Base-by-base conservation (phyloP, 352 stramenopile species). In the Pythium aphanidermatum region DNA sequence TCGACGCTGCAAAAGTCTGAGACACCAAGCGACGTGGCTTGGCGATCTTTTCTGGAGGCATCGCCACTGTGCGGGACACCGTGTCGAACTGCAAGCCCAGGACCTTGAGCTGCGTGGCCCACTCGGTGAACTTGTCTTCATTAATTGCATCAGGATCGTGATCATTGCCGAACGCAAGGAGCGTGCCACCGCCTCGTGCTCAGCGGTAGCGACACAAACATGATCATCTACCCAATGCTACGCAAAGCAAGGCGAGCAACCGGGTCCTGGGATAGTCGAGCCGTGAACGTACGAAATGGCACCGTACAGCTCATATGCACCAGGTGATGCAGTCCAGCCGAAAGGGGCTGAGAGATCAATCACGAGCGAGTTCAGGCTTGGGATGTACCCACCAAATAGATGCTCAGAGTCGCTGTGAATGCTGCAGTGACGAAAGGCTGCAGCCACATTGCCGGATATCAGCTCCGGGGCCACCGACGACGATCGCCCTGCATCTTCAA, bases 211-310 rank as follows among this genome's bases (percentile, higher is more conserved):
- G 14, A 62, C 60, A 14, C 43, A 54, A 2, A 65, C 36, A 39
- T 60, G 60, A 43, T 60, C 58, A 16, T 62, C 51, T 0, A 68
- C 49, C 35, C 49, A 60, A 26, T 58, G 46, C 25, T 62, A 68
- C 2, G 34, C 35, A 24, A 51, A 60, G 4, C 23, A 20, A 26
- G 28, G n/a, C 5, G 14, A 2, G 17, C 24, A 7, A 0, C 11
- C 13, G 7, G 34, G 17, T 0, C 5, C 13, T 5, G 16, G 39
- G 12, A 10, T 23, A 0, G 50, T 46, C 0, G 16, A 30, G 1
- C 37, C 42, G 29, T 65, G 55, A 4, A 55, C 11, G 21, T 43
- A 30, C 14, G 55, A 36, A n/a, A 65, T 51, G 1, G 55, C 50
- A 11, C 45, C 46, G 16, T 57, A 33, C 1, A 60, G 9, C 13